These are phyloP conservation scores for Solanum bukasovii DNA, from an alignment of 257 asterid genomes.

Conservation along the genomic window DNA sequence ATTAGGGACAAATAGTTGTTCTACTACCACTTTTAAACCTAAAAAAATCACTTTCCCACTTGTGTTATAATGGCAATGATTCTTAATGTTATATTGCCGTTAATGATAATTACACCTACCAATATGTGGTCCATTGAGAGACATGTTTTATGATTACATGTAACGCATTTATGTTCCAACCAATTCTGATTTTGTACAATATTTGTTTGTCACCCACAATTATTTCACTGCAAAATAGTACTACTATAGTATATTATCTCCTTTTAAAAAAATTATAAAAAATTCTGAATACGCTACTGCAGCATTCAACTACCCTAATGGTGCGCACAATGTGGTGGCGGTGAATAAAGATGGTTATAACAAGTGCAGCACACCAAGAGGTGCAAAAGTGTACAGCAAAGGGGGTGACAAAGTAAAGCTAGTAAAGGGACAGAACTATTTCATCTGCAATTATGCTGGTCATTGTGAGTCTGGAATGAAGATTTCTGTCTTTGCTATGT, in stretches of 20 bases:
- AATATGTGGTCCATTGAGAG: background rate
- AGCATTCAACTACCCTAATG: conserved; percentile 21
- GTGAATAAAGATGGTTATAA: conserved; percentile 14
- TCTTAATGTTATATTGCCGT: background rate
- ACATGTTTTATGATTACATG: background rate
- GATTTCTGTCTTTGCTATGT: conserved; percentile 29
- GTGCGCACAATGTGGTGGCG: conserved; percentile 23
- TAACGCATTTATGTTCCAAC: background rate
- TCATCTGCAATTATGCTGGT: conserved; percentile 43
- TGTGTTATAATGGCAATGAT: background rate
- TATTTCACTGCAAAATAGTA: background rate
- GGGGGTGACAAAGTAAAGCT: conserved; percentile 50
- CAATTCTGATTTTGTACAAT: background rate
- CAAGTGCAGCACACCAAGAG: conserved; percentile 3
- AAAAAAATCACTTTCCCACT: background rate
- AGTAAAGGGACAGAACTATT: conserved; percentile 39
- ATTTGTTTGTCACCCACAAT: background rate
- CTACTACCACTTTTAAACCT: background rate
- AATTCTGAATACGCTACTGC: background rate
- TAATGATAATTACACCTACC: background rate
- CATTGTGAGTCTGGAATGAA: conserved; percentile 65
- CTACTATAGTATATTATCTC: background rate
- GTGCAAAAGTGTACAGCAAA: conserved; percentile 11
- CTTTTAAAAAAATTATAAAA: too few relatives aligned
- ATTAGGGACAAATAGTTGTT: background rate